Evolutionary conservation across 2,329 filamentous ascomycete genomes (phyloP).

Genomic region (Talaromyces sp.): DNA sequence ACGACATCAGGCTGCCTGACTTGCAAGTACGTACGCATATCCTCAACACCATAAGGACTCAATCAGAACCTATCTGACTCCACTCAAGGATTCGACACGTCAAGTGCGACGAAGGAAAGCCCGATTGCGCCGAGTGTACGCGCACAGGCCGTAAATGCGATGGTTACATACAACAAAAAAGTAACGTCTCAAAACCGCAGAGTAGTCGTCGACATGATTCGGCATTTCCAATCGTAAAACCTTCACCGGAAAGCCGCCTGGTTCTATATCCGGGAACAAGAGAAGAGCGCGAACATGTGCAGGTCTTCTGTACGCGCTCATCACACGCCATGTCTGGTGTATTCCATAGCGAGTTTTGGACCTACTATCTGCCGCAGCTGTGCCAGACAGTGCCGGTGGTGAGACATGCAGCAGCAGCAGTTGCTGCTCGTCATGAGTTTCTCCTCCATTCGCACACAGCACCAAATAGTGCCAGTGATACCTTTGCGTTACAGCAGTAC

Average conservation of each 20-base stretch:
- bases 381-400: constrained; percentile 44
- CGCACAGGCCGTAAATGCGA: constrained; percentile 26
- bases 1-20: neutral
- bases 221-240: neutral
- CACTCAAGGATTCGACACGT: constrained; percentile 18
- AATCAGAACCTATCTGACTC: neutral
- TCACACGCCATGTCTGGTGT: constrained; percentile 40
- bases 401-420: constrained; percentile 46
- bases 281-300: constrained; percentile 32
- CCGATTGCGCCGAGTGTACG: constrained; percentile 15
- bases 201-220: neutral
- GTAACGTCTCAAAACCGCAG: neutral
- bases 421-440: constrained; percentile 46
- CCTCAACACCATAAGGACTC: neutral
- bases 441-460: constrained; percentile 3
- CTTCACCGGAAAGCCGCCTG: neutral
- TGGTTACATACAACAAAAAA: constrained; percentile 40
- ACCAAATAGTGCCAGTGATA: constrained; percentile 11
- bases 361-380: constrained; percentile 42
- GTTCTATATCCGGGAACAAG: constrained; percentile 20
- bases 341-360: constrained; percentile 27
- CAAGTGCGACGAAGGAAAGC: constrained; percentile 26
- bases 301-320: constrained; percentile 38
- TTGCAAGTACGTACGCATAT: neutral
- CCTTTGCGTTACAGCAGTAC: constrained; percentile 44